These are phyloP conservation scores for Debaryomyces castellii DNA, from an alignment of 805 yeast species.

Conservation along the genomic window DNA sequence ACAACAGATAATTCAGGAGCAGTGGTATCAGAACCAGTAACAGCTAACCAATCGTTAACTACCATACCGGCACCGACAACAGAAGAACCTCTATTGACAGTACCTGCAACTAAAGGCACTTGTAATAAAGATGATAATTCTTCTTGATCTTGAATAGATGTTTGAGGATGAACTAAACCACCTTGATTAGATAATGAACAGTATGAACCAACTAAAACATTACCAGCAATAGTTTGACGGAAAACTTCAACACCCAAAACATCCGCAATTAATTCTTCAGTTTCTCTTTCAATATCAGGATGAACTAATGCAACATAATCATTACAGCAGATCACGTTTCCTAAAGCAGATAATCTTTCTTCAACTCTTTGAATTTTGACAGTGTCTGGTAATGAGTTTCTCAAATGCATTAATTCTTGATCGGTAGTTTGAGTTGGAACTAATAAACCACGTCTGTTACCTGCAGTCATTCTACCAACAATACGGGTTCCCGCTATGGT, in stretches of 20 bases:
- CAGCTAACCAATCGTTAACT: slow-evolving; percentile 97
- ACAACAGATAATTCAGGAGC: slow-evolving; percentile 97
- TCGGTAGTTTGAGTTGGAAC: slow-evolving; percentile 98
- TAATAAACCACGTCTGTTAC: slow-evolving; percentile 93
- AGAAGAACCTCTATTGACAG: slow-evolving; percentile 95
- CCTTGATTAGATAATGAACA: slow-evolving; percentile 96
- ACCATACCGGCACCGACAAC: slow-evolving; percentile 99
- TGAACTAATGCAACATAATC: slow-evolving; percentile 98
- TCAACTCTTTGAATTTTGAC: slow-evolving; percentile 97
- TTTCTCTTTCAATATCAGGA: slow-evolving; percentile 98
- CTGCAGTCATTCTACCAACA: slow-evolving; percentile 97
- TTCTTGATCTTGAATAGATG: slow-evolving; percentile 96
- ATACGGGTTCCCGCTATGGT: slow-evolving; percentile 98
- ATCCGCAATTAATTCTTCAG: slow-evolving; percentile 97
- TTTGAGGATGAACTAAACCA: slow-evolving; percentile 97
- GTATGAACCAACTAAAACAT: slow-evolving; percentile 95
- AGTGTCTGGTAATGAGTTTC: slow-evolving; percentile 93
- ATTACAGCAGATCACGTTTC: slow-evolving; percentile 97
- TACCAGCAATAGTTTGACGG: slow-evolving; percentile 98
- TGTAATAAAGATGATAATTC: slow-evolving; percentile 93
- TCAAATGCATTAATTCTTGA: slow-evolving; percentile 94
- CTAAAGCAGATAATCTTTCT: slow-evolving; percentile 94
- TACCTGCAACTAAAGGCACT: slow-evolving; percentile 98
- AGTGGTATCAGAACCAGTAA: slow-evolving; percentile 94
- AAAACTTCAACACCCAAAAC: slow-evolving; percentile 98